Base-by-base conservation (phyloP, 1,284 basidiomycete genomes). In the Entoloma clypeatum region DNA sequence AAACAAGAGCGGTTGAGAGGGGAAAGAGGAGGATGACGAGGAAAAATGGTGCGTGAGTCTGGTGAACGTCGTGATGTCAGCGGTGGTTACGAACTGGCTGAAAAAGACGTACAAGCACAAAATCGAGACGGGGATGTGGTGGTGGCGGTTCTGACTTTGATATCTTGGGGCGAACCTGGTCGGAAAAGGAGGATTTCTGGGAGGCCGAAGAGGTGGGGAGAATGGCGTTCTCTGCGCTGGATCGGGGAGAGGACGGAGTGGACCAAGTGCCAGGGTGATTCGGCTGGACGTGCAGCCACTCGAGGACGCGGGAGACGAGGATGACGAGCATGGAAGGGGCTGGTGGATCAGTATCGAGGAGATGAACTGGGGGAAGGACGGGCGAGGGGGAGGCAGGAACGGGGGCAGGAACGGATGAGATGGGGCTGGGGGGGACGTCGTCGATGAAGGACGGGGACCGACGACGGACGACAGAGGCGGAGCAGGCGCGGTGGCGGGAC, bases 171-270 rank as follows among this genome's bases (percentile, higher is more conserved):
- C 65, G 61, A 28, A 69, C 56, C 10, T 67, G 57, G 39, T 75
- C 71, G 33, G 60, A 62, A 51, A 83, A 82, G 13, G 75, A 61
- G 24, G 74, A 54, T 47, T 72, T 65, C 34, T 69, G 67, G 11
- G 80, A 74, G 10, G 75, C 69, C 5, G 80, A 73, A 16, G 84
- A 81, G 42, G 86, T 63, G n/a, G 85, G 84, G n/a, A 88, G 74
- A 31, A 84, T 65, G 41, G 69, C 71, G 41, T 79, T 75, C 41
- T 77, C 74, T 8, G 55, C 60, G 53, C 68, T 70, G 13, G 76
- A 67, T 33, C 67, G 69, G 10, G 78, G 72, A 3, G 79, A 73
- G 14, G 77, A 73, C 17, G 74, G 67, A n/a, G 62, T 59, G 21
- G 71, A 69, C 61, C 60, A 67, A 26, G 54, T 45, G 26, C 56